These are phyloP conservation scores for Lactarius vividus DNA, from an alignment of 768 basidiomycete species.

Conservation along the genomic window DNA sequence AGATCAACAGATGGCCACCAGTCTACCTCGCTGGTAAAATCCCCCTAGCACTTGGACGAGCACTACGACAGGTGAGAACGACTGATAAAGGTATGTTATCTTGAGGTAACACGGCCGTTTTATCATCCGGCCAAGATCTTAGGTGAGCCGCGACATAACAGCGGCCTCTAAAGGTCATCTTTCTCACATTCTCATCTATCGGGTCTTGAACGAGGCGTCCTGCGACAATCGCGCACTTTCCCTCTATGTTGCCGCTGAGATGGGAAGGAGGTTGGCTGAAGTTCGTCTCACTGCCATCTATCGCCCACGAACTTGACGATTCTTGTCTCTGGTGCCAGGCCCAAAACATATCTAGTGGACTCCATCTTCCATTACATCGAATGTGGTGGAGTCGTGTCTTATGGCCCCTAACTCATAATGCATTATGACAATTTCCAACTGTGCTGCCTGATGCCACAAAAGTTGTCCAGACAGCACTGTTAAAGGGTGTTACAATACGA, in stretches of 20 bases:
- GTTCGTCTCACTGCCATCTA: constrained; percentile 58
- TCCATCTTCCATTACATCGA: constrained; percentile 90
- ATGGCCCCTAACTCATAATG: too few relatives aligned
- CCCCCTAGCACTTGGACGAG: constrained; percentile 61
- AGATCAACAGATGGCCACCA: too few relatives aligned
- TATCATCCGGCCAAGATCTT: constrained; percentile 18
- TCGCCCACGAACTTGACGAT: constrained; percentile 60
- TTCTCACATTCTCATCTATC: constrained; percentile 89
- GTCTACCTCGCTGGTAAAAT: constrained; percentile 30
- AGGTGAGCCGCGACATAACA: constrained; percentile 86
- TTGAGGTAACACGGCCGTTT: background rate
- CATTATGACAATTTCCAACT: too few relatives aligned
- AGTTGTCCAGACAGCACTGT: too few relatives aligned
- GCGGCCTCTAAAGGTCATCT: constrained; percentile 91
- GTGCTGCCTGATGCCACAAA: too few relatives aligned
- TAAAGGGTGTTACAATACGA: too few relatives aligned
- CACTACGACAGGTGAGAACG: constrained; percentile 86
- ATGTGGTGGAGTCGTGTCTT: constrained; percentile 62
- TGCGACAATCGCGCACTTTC: constrained; percentile 37
- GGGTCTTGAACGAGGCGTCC: constrained; percentile 50
- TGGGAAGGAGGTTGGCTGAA: constrained; percentile 60
- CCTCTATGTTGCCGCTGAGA: constrained; percentile 48
- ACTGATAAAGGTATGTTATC: constrained; percentile 73
- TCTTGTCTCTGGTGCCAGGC: constrained; percentile 78
- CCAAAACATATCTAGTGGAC: constrained; percentile 68